Conservation (phyloP, 768 basidiomycete genomes). For the Clitopilus hobsonii region DNA sequence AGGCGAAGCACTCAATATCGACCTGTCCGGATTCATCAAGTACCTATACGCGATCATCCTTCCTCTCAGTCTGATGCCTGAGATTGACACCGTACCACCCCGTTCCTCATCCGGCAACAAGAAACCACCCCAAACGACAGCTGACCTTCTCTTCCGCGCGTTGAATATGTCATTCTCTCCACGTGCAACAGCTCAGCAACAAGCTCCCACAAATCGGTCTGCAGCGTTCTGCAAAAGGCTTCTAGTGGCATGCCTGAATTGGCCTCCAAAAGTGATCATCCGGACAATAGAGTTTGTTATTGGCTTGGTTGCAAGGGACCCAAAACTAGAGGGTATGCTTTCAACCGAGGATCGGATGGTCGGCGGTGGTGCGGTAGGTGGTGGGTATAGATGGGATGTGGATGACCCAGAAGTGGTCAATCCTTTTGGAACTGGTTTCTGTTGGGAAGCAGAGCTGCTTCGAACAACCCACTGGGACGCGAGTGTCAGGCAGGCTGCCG, state of each 20-base stretch:
- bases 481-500: conserved; percentile 64
- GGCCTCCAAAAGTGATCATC: conserved; percentile 63
- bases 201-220: conserved; percentile 64
- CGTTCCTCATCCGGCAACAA: conserved; percentile 17
- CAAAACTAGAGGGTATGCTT: conserved; percentile 78
- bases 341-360: conserved; percentile 81
- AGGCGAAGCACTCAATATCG: conserved; percentile 98
- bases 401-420: conserved; percentile 85
- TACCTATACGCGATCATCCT: conserved; percentile 80
- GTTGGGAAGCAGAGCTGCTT: conserved; percentile 74
- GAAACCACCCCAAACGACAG: conserved; percentile 28
- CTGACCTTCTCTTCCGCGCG: conserved; percentile 83
- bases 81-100: conserved; percentile 51
- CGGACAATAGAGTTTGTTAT: conserved; percentile 73
- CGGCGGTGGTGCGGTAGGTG: conserved; percentile 78
- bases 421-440: conserved; percentile 76
- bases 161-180: conserved; percentile 80
- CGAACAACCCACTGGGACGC: conserved; percentile 59
- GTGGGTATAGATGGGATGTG: conserved; percentile 78
- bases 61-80: conserved; percentile 61
- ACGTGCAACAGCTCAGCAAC: conserved; percentile 43
- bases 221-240: conserved; percentile 96
- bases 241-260: conserved; percentile 72
- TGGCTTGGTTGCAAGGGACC: conserved; percentile 68
- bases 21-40: conserved; percentile 84